phyloP scores from a whole-genome alignment of 2,329 filamentous ascomycete species.

The Colletotrichum gloeosporioides region DNA sequence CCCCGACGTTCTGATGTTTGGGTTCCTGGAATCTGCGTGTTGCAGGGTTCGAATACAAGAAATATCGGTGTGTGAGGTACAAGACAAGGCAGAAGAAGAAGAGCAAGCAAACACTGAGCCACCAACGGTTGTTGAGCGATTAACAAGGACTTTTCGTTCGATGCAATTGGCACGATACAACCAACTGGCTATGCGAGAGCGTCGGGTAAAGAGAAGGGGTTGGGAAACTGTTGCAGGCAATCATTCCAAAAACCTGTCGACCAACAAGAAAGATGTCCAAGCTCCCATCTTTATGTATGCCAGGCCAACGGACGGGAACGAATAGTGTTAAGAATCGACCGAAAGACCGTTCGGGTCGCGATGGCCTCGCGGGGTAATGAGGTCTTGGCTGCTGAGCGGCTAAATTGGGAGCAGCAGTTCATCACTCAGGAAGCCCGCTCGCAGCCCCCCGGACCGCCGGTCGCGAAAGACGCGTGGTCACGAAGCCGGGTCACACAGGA shows the following conservation, averaged over 20 bases:
- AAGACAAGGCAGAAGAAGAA: not conserved
- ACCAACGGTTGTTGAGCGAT: not conserved
- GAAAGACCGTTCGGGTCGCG: not conserved
- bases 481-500: not conserved
- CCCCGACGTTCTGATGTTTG: not conserved
- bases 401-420: not conserved
- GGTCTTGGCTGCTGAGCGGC: not conserved
- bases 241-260: not conserved
- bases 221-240: not conserved
- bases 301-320: not conserved
- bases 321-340: not conserved
- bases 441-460: not conserved
- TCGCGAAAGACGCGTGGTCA: not conserved
- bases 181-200: not conserved
- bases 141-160: not conserved
- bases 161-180: not conserved
- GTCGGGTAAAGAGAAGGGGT: not conserved
- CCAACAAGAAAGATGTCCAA: not conserved
- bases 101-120: not conserved
- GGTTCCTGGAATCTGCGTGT: not conserved
- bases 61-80: not conserved
- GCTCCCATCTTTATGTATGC: not conserved
- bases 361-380: not conserved
- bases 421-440: not conserved
- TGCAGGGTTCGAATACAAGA: not conserved